Percentiles rank a stretch among this genome's conserved stretches.
phyloP scores from a whole-genome alignment of 192 early-diverging fungal species.

The Backusella tarrabulga region DNA sequence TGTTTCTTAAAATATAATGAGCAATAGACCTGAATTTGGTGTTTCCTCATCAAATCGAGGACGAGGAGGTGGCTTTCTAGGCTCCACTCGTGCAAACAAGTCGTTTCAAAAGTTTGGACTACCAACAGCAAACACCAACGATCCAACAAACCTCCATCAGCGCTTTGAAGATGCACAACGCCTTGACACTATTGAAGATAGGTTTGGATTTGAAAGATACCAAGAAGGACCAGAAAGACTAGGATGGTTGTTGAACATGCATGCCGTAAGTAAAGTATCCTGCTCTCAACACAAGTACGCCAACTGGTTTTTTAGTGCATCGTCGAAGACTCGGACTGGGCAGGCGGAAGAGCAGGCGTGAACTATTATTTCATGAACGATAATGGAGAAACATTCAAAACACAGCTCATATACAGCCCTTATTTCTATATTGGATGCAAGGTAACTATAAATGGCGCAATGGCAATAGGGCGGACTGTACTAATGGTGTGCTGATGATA shows the following conservation, averaged over 20 bases:
- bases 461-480: too few species aligned
- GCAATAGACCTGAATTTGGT: constrained; percentile 8
- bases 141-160: constrained; percentile 34
- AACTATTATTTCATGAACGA: constrained; percentile 95
- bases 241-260: constrained; percentile 98
- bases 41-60: constrained; percentile 9
- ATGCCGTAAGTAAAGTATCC: constrained; percentile 54
- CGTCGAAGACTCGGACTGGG: constrained; percentile 63
- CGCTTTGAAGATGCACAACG: constrained; percentile 37
- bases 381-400: constrained; percentile 86
- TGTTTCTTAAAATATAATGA: not conserved
- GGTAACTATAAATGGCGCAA: constrained; percentile 37
- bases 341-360: constrained; percentile 67
- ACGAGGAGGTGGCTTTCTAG: not conserved
- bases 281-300: not conserved
- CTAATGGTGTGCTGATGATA: constrained; percentile 8
- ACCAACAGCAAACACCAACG: constrained; percentile 7
- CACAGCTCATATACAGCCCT: constrained; percentile 79
- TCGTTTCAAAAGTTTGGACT: constrained; percentile 20
- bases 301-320: constrained; percentile 46
- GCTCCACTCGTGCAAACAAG: not conserved
- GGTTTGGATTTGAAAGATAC: constrained; percentile 66
- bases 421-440: constrained; percentile 91
- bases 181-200: constrained; percentile 53
- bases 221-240: constrained; percentile 68